A percentile compares a stretch with the other conserved stretches of the same genome.
These are phyloP conservation scores for Domatiomyces globalis DNA, from an alignment of 2,329 filamentous ascomycete genomes.

Conservation along the genomic window DNA sequence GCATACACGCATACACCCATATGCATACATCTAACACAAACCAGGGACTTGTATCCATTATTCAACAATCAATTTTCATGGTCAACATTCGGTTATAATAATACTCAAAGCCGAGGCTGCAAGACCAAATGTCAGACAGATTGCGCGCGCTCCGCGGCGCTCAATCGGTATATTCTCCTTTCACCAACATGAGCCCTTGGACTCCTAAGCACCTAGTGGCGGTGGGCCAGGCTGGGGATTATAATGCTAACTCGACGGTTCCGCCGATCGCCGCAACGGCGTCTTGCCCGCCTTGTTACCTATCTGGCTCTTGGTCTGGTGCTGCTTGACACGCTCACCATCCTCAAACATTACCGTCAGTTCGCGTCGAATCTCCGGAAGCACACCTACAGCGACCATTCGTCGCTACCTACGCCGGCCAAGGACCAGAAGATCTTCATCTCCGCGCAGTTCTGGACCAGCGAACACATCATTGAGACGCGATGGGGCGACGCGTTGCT, in stretches of 20 bases:
- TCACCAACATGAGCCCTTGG: background rate
- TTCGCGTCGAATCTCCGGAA: constrained; percentile 12
- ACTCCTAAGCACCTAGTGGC: no score
- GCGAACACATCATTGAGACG: constrained; percentile 43
- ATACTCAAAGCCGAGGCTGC: no score
- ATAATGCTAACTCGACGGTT: background rate
- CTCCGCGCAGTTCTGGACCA: constrained; percentile 56
- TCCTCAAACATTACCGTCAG: constrained; percentile 14
- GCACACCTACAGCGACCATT: constrained; percentile 11
- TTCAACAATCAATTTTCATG: no score
- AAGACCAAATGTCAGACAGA: no score
- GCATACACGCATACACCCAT: no score
- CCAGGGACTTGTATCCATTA: no score
- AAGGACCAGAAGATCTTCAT: constrained; percentile 43
- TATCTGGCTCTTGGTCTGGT: constrained; percentile 6
- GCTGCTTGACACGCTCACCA: constrained; percentile 14
- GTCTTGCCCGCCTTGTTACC: constrained; percentile 6
- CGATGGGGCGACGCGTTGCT: constrained; percentile 55
- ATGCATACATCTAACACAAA: no score
- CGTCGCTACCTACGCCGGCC: constrained; percentile 11
- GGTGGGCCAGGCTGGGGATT: background rate
- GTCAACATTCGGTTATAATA: no score
- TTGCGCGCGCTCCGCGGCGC: no score
- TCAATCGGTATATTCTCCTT: no score
- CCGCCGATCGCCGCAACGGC: constrained; percentile 9